Conservation (phyloP, 2,329 filamentous ascomycete genomes). For the Sclerotinia spermophila region DNA sequence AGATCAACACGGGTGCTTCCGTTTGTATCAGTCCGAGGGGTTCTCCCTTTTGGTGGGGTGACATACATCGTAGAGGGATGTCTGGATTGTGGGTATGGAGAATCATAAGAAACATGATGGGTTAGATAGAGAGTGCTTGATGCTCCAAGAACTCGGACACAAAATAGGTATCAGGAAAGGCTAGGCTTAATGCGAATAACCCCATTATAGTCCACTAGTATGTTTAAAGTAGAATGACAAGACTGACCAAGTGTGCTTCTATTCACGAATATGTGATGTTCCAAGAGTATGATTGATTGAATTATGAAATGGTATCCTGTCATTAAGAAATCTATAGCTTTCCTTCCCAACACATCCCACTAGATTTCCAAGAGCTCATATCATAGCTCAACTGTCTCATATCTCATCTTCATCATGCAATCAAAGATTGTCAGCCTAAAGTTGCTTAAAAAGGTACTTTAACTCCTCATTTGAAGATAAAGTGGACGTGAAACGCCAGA, state of each 20-base stretch:
- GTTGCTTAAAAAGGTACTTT: background rate
- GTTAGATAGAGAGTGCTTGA: background rate
- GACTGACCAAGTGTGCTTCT: background rate
- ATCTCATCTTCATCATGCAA: constrained; percentile 1
- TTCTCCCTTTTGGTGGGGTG: background rate
- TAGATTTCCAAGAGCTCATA: constrained; percentile 3
- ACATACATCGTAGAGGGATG: background rate
- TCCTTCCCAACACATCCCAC: background rate
- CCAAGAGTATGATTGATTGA: background rate
- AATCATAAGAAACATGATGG: background rate
- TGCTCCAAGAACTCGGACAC: background rate
- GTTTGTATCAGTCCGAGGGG: background rate
- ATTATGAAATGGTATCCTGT: constrained; percentile 13
- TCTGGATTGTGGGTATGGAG: background rate
- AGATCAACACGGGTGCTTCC: background rate
- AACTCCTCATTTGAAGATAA: background rate
- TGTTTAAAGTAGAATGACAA: background rate
- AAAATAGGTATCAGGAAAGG: background rate
- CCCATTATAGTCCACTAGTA: background rate
- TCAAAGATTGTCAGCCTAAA: background rate
- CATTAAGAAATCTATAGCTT: constrained; percentile 9
- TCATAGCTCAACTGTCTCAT: constrained; percentile 1
- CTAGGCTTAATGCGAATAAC: background rate
- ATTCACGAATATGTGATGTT: background rate
- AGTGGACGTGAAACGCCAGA: background rate